Evolutionary conservation across 2,329 filamentous ascomycete species (phyloP).

Genomic region (Fusarium sp.): DNA sequence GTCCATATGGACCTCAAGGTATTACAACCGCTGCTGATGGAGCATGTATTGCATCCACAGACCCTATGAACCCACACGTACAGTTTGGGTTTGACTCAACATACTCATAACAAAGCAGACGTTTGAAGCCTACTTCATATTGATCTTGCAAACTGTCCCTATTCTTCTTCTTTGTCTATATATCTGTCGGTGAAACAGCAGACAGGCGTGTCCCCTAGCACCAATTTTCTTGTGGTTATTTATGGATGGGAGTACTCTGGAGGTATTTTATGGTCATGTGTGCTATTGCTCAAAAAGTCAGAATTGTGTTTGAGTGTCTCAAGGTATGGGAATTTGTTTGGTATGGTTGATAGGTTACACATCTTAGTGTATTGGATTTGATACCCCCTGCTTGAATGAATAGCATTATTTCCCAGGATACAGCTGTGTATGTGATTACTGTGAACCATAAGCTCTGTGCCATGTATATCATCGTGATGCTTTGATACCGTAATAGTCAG

Average conservation of each 20-base stretch:
- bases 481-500: not conserved
- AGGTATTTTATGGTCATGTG: not conserved
- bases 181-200: not conserved
- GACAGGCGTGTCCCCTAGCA: not conserved
- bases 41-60: conserved; percentile 33
- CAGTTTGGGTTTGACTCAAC: conserved; percentile 24
- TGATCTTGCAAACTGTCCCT: conserved; percentile 1
- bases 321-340: conserved; percentile 25
- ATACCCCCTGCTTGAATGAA: conserved; percentile 33
- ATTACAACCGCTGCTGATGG: conserved; percentile 36
- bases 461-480: not conserved
- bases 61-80: conserved; percentile 25
- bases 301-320: conserved; percentile 6
- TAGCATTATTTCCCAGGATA: not conserved
- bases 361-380: conserved; percentile 26
- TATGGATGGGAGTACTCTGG: conserved; percentile 10
- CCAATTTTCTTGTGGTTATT: not conserved
- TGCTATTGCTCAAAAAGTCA: conserved; percentile 11
- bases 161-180: conserved; percentile 10
- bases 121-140: not conserved
- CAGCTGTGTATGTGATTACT: not conserved
- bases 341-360: conserved; percentile 11
- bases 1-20: conserved; percentile 31
- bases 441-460: not conserved
- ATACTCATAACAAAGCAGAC: conserved; percentile 1